phyloP scores from a whole-genome alignment of 2,329 filamentous ascomycete species.

The Chalaropsis thielavioides region DNA sequence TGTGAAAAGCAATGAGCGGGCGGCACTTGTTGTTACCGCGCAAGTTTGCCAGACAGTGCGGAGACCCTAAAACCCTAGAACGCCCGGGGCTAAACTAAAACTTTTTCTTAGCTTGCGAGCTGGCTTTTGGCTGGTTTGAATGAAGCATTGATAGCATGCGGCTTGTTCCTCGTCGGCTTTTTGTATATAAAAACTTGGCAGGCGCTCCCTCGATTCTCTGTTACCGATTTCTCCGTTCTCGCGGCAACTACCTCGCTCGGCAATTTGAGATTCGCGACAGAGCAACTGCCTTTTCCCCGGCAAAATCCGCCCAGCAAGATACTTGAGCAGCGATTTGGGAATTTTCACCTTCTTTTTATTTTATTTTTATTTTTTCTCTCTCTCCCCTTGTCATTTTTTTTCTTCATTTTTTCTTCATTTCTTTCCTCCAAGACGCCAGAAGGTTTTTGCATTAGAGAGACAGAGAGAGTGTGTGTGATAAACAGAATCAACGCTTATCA shows the following conservation, averaged over 20 bases:
- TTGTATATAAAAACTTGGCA: not conserved
- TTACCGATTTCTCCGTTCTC: not conserved
- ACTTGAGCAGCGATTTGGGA: not conserved
- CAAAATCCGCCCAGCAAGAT: not conserved
- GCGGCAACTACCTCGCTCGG: not conserved
- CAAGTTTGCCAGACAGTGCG: not conserved
- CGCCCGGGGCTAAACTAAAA: not conserved
- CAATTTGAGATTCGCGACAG: not conserved
- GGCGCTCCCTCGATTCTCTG: no score
- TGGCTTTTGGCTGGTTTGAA: not conserved
- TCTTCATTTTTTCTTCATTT: not conserved
- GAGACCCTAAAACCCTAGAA: slow-evolving; percentile 1
- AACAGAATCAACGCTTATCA: not conserved
- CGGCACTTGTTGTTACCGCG: not conserved
- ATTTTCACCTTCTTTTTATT: not conserved
- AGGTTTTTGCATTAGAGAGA: not conserved
- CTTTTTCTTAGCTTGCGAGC: not conserved
- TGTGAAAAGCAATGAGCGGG: not conserved
- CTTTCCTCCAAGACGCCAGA: not conserved
- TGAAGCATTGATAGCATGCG: not conserved
- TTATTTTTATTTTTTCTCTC: not conserved
- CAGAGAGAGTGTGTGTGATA: not conserved
- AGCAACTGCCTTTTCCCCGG: not conserved
- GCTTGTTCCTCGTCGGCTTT: not conserved
- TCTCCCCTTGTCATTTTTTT: not conserved